Evolutionary conservation across 2,329 filamentous ascomycete species (phyloP).

Genomic region (Pezicula radicicola): DNA sequence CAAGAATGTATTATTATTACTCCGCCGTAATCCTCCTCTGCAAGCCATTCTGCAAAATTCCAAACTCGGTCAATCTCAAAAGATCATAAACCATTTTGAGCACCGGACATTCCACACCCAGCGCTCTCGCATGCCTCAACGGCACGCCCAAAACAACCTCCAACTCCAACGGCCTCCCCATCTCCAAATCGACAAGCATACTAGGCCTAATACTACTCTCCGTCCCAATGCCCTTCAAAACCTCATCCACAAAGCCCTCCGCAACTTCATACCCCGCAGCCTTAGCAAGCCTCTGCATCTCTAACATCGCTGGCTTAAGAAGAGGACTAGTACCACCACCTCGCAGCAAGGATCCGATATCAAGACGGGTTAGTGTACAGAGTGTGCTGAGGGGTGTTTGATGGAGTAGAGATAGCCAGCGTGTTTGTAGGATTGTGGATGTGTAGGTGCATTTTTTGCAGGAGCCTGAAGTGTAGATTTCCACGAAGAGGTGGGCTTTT

Average conservation of each 20-base stretch:
- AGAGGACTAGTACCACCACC: conserved; percentile 22
- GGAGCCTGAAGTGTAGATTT: conserved; percentile 2
- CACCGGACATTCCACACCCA: conserved; percentile 45
- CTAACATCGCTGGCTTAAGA: conserved; percentile 16
- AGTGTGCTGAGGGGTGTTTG: conserved; percentile 8
- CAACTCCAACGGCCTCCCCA: conserved; percentile 31
- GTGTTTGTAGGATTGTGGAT: conserved; percentile 2
- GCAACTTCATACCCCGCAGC: conserved; percentile 15
- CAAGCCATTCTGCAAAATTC: too few relatives aligned
- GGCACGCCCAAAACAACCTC: conserved; percentile 50
- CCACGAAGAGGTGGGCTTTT: not conserved
- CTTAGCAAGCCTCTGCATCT: conserved; percentile 9
- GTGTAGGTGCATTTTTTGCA: not conserved
- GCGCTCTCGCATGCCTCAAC: conserved; percentile 41
- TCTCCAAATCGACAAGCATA: conserved; percentile 50
- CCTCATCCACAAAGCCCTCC: conserved; percentile 11
- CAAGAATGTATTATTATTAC: too few relatives aligned
- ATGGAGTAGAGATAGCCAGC: conserved; percentile 6
- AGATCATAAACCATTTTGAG: conserved; percentile 49
- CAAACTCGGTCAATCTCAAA: conserved; percentile 23
- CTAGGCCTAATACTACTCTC: conserved; percentile 33
- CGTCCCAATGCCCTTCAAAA: conserved; percentile 44
- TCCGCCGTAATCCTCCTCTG: too few relatives aligned
- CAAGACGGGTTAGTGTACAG: conserved; percentile 6
- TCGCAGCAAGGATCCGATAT: conserved; percentile 3